phyloP scores from a whole-genome alignment of 2,329 filamentous ascomycete species.

The Graphiopsis chlorocephala region DNA sequence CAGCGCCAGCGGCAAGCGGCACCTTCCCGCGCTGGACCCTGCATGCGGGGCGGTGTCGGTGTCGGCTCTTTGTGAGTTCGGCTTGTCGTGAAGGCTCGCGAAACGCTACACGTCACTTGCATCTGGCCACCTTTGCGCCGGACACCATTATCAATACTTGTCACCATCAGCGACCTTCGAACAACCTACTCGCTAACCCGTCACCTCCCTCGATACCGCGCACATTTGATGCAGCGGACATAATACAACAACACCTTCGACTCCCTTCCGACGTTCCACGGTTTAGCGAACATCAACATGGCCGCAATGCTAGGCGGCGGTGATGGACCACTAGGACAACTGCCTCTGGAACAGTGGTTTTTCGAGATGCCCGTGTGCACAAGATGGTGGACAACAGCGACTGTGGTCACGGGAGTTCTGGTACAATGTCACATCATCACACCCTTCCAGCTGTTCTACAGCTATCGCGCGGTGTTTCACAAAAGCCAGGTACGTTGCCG shows the following conservation, averaged over 20 bases:
- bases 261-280: neutral
- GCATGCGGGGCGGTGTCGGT: neutral
- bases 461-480: conserved; percentile 83
- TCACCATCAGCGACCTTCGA: neutral
- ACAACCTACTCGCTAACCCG: neutral
- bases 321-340: conserved; percentile 49
- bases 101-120: conserved; percentile 1
- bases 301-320: conserved; percentile 45
- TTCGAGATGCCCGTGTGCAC: conserved; percentile 98
- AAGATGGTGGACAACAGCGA: conserved; percentile 93
- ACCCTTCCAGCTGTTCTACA: conserved; percentile 96
- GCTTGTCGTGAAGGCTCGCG: neutral
- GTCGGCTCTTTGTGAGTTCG: neutral
- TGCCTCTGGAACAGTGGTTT: conserved; percentile 96
- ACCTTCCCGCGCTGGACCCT: neutral
- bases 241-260: neutral
- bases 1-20: neutral
- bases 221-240: neutral
- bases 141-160: neutral
- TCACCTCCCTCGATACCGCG: neutral
- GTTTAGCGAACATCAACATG: conserved; percentile 34
- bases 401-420: conserved; percentile 79
- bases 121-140: conserved; percentile 14
- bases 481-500: conserved; percentile 73
- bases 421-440: conserved; percentile 92